Conservation (phyloP, 768 basidiomycete genomes). For the Xanthoconium stramineum region DNA sequence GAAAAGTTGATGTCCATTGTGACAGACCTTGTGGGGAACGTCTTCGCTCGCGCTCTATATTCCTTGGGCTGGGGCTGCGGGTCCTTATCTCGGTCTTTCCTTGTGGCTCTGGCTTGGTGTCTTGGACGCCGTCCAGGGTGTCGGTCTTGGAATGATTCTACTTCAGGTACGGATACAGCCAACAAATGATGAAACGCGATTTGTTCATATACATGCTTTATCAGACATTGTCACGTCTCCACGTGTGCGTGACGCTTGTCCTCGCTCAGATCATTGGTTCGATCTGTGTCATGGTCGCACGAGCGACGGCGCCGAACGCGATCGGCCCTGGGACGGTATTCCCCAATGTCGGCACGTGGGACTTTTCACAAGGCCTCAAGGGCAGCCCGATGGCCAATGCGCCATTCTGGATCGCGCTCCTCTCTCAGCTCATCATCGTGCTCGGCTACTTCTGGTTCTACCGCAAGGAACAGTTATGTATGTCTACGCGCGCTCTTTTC, state of each 20-base stretch:
- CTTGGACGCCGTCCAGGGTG: slow-evolving; percentile 90
- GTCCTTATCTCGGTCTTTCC: slow-evolving; percentile 86
- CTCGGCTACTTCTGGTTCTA: slow-evolving; percentile 97
- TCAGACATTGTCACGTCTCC: slow-evolving; percentile 84
- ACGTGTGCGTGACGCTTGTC: slow-evolving; percentile 91
- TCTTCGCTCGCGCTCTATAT: slow-evolving; percentile 91
- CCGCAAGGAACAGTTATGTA: slow-evolving; percentile 88
- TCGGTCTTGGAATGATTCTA: slow-evolving; percentile 88
- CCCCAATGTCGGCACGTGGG: slow-evolving; percentile 90
- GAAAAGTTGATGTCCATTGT: slow-evolving; percentile 4
- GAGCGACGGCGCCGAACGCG: slow-evolving; percentile 86
- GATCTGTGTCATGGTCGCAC: slow-evolving; percentile 87
- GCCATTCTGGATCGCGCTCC: slow-evolving; percentile 83
- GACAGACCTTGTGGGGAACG: slow-evolving; percentile 89
- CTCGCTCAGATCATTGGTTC: slow-evolving; percentile 90
- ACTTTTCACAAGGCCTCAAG: slow-evolving; percentile 66
- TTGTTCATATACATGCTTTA: not conserved
- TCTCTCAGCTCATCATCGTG: slow-evolving; percentile 81
- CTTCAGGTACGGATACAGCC: slow-evolving; percentile 46
- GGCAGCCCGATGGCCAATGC: slow-evolving; percentile 82
- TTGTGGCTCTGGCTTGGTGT: slow-evolving; percentile 97
- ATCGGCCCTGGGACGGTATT: slow-evolving; percentile 88
- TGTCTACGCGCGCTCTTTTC: slow-evolving; percentile 19
- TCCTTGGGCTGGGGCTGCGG: slow-evolving; percentile 84
- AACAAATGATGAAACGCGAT: not conserved